A percentile compares a stretch with the other conserved stretches of the same genome.
Conservation (phyloP, 306 rosid species). For the Senna siamea region DNA sequence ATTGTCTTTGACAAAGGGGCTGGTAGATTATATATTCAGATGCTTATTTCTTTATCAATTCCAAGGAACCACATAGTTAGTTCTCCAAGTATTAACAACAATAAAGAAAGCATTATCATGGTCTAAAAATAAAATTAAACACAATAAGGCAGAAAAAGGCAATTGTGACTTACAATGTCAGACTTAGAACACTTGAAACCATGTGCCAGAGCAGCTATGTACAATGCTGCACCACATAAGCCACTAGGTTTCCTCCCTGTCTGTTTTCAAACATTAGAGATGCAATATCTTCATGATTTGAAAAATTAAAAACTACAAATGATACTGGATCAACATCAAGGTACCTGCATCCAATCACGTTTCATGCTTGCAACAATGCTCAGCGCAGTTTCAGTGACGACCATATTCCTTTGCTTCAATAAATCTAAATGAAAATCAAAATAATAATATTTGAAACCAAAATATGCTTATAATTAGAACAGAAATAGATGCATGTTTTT, state of each 20-base stretch:
- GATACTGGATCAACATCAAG: slow-evolving; percentile 29
- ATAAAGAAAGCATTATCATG: slow-evolving; percentile 22
- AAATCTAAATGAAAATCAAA: slow-evolving; percentile 44
- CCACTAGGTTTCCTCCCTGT: slow-evolving; percentile 95
- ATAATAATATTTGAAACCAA: slow-evolving; percentile 21
- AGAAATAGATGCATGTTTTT: not conserved
- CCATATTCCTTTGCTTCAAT: slow-evolving; percentile 51
- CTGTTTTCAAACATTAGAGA: slow-evolving; percentile 50
- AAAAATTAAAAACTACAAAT: not conserved
- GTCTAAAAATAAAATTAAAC: slow-evolving; percentile 12
- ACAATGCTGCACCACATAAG: slow-evolving; percentile 88
- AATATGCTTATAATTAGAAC: not conserved
- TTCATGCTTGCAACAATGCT: slow-evolving; percentile 82
- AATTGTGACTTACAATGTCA: slow-evolving; percentile 72
- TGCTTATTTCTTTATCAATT: not conserved
- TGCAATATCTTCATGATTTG: slow-evolving; percentile 14
- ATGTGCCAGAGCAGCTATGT: slow-evolving; percentile 79
- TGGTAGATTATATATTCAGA: not conserved
- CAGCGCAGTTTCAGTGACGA: slow-evolving; percentile 71
- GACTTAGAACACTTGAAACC: slow-evolving; percentile 72
- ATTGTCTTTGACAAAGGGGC: not conserved
- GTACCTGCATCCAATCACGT: slow-evolving; percentile 95
- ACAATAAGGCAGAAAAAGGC: slow-evolving; percentile 22
- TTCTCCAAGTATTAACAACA: not conserved
- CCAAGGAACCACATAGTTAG: not conserved